Conservation (phyloP, 2,329 filamentous ascomycete genomes). For the Ophiocordyceps australis region DNA sequence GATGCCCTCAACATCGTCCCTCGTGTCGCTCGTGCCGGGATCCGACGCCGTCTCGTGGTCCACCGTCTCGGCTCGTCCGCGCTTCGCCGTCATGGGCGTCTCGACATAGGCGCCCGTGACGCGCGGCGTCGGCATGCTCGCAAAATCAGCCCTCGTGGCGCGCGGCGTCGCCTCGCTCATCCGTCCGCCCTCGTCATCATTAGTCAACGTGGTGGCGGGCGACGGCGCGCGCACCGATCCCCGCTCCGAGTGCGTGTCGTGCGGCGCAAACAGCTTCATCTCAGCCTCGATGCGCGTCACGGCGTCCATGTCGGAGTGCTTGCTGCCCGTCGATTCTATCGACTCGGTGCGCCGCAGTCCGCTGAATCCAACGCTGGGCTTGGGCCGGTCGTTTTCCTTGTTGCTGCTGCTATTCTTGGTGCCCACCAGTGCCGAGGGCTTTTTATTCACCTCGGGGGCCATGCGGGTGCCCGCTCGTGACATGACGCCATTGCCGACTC, state of each 20-base stretch:
- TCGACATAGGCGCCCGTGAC: slow-evolving; percentile 38
- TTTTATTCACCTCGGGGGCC: slow-evolving; percentile 5
- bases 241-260: slow-evolving; percentile 35
- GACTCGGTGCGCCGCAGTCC: slow-evolving; percentile 24
- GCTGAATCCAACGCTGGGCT: slow-evolving; percentile 26
- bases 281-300: slow-evolving; percentile 38
- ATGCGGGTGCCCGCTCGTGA: slow-evolving; percentile 5
- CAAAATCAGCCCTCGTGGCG: slow-evolving; percentile 21
- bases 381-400: slow-evolving; percentile 9
- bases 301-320: slow-evolving; percentile 34
- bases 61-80: too few relatives aligned
- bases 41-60: slow-evolving; percentile 14
- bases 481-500: too few relatives aligned
- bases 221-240: slow-evolving; percentile 34
- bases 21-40: slow-evolving; percentile 10
- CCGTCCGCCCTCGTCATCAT: slow-evolving; percentile 14
- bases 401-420: too few relatives aligned
- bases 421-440: slow-evolving; percentile 2
- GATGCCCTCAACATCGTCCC: too few relatives aligned
- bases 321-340: slow-evolving; percentile 26
- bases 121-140: slow-evolving; percentile 32
- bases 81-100: slow-evolving; percentile 26
- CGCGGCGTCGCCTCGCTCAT: slow-evolving; percentile 27
- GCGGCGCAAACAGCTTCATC: slow-evolving; percentile 34
- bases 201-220: slow-evolving; percentile 12